Evolutionary conservation across 352 stramenopile genomes (phyloP).

Genomic region (Pythium guiyangense): DNA sequence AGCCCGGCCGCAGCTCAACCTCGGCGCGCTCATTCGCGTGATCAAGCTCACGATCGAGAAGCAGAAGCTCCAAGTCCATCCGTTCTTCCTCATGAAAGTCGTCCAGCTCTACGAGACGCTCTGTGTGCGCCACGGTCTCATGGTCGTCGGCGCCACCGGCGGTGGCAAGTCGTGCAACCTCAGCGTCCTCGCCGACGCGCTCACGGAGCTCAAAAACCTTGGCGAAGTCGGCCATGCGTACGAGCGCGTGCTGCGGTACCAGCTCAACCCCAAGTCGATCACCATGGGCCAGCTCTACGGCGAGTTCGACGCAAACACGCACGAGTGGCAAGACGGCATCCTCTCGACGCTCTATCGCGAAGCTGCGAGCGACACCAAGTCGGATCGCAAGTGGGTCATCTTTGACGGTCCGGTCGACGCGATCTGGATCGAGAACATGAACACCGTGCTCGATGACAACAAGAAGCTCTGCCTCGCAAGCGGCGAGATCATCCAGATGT

Average conservation of each 20-base stretch:
- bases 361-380: conserved; percentile 83
- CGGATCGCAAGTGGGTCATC: conserved; percentile 93
- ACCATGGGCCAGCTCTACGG: conserved; percentile 96
- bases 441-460: conserved; percentile 96
- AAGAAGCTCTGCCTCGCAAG: conserved; percentile 94
- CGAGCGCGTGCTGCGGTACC: conserved; percentile 82
- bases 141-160: conserved; percentile 93
- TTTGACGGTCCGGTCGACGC: conserved; percentile 95
- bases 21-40: conserved; percentile 78
- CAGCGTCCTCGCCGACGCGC: conserved; percentile 79
- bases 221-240: conserved; percentile 75
- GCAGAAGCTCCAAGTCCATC: conserved; percentile 79
- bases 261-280: conserved; percentile 95
- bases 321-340: conserved; percentile 95
- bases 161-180: conserved; percentile 90
- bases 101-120: conserved; percentile 95
- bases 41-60: conserved; percentile 88
- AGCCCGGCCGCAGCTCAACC: conserved; percentile 84
- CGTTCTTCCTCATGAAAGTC: conserved; percentile 92
- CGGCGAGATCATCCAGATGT: conserved; percentile 94
- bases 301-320: conserved; percentile 93
- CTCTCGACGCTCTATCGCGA: conserved; percentile 87
- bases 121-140: conserved; percentile 92
- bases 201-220: conserved; percentile 84
- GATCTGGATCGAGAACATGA: conserved; percentile 98